Conservation (phyloP, 352 stramenopile genomes). For the Pythium coloratum region DNA sequence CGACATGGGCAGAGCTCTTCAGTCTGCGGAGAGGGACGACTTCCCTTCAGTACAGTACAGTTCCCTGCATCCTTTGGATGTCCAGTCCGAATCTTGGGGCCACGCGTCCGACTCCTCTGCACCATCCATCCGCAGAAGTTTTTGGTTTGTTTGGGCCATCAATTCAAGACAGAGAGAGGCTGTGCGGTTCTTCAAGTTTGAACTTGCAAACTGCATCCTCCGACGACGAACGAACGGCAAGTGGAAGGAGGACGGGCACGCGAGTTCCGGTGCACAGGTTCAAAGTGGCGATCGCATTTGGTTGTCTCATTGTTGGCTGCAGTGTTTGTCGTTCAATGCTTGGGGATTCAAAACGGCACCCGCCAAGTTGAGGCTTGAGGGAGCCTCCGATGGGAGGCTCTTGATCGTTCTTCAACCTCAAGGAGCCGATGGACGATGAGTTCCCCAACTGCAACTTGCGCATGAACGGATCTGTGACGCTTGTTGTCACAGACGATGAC, state of each 20-base stretch:
- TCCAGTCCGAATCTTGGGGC: conserved; percentile 15
- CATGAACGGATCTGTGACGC: conserved; percentile 16
- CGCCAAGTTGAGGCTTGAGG: background rate
- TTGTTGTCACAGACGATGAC: conserved; percentile 21
- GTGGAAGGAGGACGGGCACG: background rate
- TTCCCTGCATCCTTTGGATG: conserved; percentile 11
- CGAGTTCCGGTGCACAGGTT: background rate
- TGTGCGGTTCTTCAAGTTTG: conserved; percentile 26
- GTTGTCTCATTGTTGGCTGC: conserved; percentile 1
- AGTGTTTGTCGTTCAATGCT: background rate
- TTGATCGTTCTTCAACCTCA: conserved; percentile 20
- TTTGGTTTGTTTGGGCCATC: background rate
- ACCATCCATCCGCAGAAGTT: conserved; percentile 14
- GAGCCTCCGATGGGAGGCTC: background rate
- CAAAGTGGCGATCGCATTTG: background rate
- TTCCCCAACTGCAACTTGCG: conserved; percentile 21
- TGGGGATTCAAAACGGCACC: background rate
- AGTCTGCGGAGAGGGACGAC: background rate
- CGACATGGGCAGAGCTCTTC: background rate
- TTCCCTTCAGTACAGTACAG: background rate
- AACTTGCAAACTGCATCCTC: conserved; percentile 18
- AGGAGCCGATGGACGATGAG: conserved; percentile 8
- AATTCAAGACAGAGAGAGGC: too few species aligned
- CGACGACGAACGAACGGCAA: background rate
- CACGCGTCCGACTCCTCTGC: conserved; percentile 1